Conservation (phyloP, 352 stramenopile species). For the Pythium oligandrum region DNA sequence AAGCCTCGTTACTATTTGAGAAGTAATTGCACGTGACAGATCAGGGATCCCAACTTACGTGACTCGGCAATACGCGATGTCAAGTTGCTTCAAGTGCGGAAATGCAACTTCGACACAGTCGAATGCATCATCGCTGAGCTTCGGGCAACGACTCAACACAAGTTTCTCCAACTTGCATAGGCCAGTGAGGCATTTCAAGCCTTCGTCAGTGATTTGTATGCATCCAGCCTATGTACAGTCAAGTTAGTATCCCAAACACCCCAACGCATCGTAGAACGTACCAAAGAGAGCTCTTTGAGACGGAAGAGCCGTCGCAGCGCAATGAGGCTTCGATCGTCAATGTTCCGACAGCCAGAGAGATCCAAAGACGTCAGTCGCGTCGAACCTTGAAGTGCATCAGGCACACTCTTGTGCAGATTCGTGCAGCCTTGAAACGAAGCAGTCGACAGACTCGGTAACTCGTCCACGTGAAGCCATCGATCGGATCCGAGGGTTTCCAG, state of each 20-base stretch:
- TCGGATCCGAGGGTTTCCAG: slow-evolving; percentile 46
- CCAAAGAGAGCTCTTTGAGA: slow-evolving; percentile 51
- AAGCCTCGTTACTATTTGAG: neutral
- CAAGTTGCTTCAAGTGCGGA: slow-evolving; percentile 34
- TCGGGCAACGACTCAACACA: slow-evolving; percentile 43
- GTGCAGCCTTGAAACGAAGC: slow-evolving; percentile 51
- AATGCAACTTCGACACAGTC: slow-evolving; percentile 32
- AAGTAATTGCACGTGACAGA: too few species aligned
- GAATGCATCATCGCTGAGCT: slow-evolving; percentile 50
- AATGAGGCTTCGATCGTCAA: slow-evolving; percentile 53
- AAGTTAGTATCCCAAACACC: neutral
- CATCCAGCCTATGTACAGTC: slow-evolving; percentile 35
- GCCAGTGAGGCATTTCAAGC: slow-evolving; percentile 36
- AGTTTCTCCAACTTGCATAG: slow-evolving; percentile 50
- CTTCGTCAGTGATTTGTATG: slow-evolving; percentile 43
- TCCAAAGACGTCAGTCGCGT: slow-evolving; percentile 47
- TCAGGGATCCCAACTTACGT: slow-evolving; percentile 13
- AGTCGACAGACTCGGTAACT: slow-evolving; percentile 43
- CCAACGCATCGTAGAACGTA: slow-evolving; percentile 15
- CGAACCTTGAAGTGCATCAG: slow-evolving; percentile 56
- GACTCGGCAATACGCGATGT: slow-evolving; percentile 46
- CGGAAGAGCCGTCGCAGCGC: slow-evolving; percentile 28
- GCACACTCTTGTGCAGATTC: slow-evolving; percentile 31
- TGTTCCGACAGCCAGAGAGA: slow-evolving; percentile 50
- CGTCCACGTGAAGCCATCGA: slow-evolving; percentile 24